phyloP scores from a whole-genome alignment of 306 rosid species.

The Sicyos edulis region DNA sequence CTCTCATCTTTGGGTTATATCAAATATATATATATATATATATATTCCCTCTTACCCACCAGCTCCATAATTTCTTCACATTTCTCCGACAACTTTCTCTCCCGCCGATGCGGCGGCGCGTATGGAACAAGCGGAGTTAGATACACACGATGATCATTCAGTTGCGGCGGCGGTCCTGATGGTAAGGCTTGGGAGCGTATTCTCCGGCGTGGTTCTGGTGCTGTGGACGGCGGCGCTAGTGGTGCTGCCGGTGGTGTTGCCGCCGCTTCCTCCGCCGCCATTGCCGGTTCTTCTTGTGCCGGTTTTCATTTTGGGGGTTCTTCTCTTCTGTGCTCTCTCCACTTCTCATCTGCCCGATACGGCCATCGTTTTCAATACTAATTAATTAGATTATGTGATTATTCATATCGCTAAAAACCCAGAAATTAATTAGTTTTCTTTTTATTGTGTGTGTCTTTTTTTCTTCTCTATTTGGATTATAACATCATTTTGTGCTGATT shows the following conservation, averaged over 20 bases:
- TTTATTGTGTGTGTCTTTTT: too few species aligned
- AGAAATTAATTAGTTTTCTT: too few species aligned
- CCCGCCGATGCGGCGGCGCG: neutral
- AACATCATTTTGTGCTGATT: too few species aligned
- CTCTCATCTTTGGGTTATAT: too few species aligned
- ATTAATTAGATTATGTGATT: neutral
- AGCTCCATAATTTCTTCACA: neutral
- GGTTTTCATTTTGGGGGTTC: slow-evolving; percentile 16
- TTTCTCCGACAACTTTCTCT: neutral
- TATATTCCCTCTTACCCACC: neutral
- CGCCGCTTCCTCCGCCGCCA: slow-evolving; percentile 30
- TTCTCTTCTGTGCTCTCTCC: slow-evolving; percentile 17
- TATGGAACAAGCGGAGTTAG: slow-evolving; percentile 7
- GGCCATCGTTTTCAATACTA: neutral
- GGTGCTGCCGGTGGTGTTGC: slow-evolving; percentile 22
- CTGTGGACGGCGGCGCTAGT: slow-evolving; percentile 18
- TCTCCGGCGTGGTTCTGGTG: slow-evolving; percentile 14
- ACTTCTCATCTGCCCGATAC: slow-evolving; percentile 10
- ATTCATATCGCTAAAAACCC: too few species aligned
- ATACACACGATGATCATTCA: neutral
- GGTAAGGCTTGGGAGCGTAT: slow-evolving; percentile 5
- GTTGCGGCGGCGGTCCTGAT: neutral
- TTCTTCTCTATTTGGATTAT: too few species aligned
- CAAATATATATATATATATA: too few species aligned
- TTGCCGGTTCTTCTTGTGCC: slow-evolving; percentile 18